These are phyloP conservation scores for Haematococcus lacustris DNA, from an alignment of 139 green algal genomes.

Conservation along the genomic window DNA sequence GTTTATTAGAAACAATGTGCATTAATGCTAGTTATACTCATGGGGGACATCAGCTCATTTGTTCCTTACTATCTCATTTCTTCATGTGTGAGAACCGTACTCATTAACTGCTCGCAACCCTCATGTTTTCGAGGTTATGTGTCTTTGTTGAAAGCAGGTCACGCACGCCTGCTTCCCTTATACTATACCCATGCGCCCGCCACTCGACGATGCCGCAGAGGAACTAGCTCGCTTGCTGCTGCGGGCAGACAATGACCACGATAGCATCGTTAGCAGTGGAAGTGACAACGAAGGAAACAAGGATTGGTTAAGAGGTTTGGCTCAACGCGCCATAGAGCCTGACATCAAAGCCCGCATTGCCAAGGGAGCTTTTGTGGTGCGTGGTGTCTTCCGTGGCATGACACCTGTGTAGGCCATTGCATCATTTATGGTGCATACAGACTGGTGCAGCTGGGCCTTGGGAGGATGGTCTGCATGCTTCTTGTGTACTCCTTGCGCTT, in stretches of 20 bases:
- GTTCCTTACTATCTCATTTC: no score
- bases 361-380: slow-evolving; percentile 27
- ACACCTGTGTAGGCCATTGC: neutral
- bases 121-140: no score
- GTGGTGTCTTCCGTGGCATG: neutral
- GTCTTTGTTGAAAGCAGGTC: no score
- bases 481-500: neutral
- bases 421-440: neutral
- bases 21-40: no score
- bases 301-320: neutral
- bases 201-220: neutral
- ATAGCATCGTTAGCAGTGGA: no score
- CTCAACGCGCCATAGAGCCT: slow-evolving; percentile 21
- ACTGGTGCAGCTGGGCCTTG: neutral
- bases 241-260: no score
- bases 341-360: slow-evolving; percentile 17
- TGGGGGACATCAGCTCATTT: no score
- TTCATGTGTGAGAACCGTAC: no score
- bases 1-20: neutral
- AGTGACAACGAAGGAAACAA: no score
- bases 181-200: neutral
- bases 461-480: neutral
- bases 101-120: no score
- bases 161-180: no score
- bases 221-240: neutral